Evolutionary conservation across 306 rosid genomes (phyloP).

Genomic region (Luffa acutangula): DNA sequence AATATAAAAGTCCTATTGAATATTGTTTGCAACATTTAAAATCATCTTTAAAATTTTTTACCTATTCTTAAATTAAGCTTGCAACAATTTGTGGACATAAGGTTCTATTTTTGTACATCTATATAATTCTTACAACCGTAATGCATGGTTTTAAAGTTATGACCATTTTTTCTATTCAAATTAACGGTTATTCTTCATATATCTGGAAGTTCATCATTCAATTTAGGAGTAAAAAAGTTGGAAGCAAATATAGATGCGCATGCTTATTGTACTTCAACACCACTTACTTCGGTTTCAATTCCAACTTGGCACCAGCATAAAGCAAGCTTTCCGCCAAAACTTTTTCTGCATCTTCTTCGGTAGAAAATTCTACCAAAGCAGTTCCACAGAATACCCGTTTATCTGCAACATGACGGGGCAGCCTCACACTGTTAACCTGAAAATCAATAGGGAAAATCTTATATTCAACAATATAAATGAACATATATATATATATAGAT

Average conservation of each 20-base stretch:
- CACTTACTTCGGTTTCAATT: conserved; percentile 66
- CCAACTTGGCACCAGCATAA: conserved; percentile 53
- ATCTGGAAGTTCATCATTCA: neutral
- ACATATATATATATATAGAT: too few relatives aligned
- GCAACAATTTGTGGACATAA: neutral
- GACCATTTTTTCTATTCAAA: neutral
- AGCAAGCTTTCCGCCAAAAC: conserved; percentile 32
- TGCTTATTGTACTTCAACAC: neutral
- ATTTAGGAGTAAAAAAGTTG: neutral
- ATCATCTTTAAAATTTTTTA: neutral
- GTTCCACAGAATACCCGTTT: conserved; percentile 70
- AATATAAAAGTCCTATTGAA: neutral
- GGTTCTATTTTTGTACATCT: neutral
- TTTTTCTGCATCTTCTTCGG: conserved; percentile 54
- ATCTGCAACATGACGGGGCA: conserved; percentile 82
- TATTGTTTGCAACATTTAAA: neutral
- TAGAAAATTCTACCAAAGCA: conserved; percentile 68
- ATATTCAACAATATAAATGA: neutral
- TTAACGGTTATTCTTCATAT: neutral
- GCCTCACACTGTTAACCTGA: conserved; percentile 83
- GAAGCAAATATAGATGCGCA: neutral
- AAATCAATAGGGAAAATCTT: neutral
- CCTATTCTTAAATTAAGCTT: neutral
- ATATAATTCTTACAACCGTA: neutral
- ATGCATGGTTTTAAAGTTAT: neutral